A percentile compares a stretch with the other conserved stretches of the same genome.
These are phyloP conservation scores for Alternaria ventricosa DNA, from an alignment of 2,329 filamentous ascomycete genomes.

Conservation along the genomic window DNA sequence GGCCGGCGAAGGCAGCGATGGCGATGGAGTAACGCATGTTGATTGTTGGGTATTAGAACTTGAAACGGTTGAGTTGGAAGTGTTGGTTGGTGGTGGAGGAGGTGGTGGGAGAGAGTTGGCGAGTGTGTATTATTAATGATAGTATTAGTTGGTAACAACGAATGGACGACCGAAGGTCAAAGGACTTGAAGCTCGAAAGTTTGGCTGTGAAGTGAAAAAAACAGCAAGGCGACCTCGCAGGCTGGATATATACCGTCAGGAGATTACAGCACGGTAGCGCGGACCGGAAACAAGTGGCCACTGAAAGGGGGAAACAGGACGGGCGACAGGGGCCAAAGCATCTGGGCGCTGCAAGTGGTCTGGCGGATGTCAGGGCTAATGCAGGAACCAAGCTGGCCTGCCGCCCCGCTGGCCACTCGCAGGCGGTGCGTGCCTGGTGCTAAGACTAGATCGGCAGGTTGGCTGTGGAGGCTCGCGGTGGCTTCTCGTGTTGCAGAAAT, in stretches of 20 bases:
- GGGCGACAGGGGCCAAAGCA: constrained; percentile 35
- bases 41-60: constrained; percentile 43
- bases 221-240: constrained; percentile 22
- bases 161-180: constrained; percentile 53
- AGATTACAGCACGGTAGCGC: constrained; percentile 48
- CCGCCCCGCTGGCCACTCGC: constrained; percentile 34
- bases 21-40: constrained; percentile 50
- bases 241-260: constrained; percentile 46
- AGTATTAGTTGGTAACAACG: constrained; percentile 51
- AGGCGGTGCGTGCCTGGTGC: constrained; percentile 30
- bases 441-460: constrained; percentile 39
- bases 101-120: constrained; percentile 23
- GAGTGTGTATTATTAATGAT: constrained; percentile 46
- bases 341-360: constrained; percentile 39
- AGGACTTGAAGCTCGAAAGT: constrained; percentile 47
- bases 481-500: constrained; percentile 45
- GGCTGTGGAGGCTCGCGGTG: constrained; percentile 29
- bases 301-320: constrained; percentile 37
- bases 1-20: constrained; percentile 41
- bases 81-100: constrained; percentile 11
- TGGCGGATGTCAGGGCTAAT: constrained; percentile 39
- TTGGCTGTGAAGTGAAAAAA: constrained; percentile 46
- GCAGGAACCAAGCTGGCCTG: constrained; percentile 45
- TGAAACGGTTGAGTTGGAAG: constrained; percentile 29
- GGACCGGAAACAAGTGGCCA: constrained; percentile 42